A percentile compares a stretch with the other conserved stretches of the same genome.
phyloP scores from a whole-genome alignment of 2,329 filamentous ascomycete species.

The Paracoccidioides lutzii region DNA sequence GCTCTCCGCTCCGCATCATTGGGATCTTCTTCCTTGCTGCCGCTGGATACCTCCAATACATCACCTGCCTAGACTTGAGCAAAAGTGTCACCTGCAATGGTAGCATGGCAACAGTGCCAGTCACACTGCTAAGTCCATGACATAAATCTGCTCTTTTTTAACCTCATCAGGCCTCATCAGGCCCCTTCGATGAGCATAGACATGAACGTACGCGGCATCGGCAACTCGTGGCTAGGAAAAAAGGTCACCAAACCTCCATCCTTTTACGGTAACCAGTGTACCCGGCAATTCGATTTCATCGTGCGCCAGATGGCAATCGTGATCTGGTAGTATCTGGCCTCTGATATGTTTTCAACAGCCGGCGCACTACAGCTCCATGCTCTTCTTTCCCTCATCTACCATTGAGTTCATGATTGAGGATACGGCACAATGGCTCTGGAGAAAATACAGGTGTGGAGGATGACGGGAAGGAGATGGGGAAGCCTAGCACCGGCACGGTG shows the following conservation, averaged over 20 bases:
- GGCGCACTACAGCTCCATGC: constrained; percentile 8
- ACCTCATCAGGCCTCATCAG: background rate
- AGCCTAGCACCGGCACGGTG: background rate
- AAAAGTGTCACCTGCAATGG: background rate
- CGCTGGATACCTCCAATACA: background rate
- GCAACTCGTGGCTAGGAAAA: constrained; percentile 15
- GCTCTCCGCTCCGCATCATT: background rate
- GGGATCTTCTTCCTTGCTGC: background rate
- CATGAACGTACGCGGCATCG: constrained; percentile 11
- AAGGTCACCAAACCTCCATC: constrained; percentile 11
- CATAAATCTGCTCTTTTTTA: background rate
- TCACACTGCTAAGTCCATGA: background rate
- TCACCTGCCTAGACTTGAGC: background rate
- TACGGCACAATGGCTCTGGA: constrained; percentile 14
- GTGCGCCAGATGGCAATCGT: constrained; percentile 13
- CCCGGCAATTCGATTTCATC: constrained; percentile 10
- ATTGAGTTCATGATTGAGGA: constrained; percentile 22
- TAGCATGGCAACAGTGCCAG: background rate
- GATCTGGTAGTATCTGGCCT: constrained; percentile 13
- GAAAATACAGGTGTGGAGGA: background rate
- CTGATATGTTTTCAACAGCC: constrained; percentile 7
- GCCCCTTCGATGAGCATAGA: background rate
- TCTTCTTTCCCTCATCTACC: constrained; percentile 15
- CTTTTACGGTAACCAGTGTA: constrained; percentile 2
- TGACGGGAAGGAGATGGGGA: background rate